Conservation (phyloP, 257 asterid species). For the Ophiorrhiza pumila region DNA sequence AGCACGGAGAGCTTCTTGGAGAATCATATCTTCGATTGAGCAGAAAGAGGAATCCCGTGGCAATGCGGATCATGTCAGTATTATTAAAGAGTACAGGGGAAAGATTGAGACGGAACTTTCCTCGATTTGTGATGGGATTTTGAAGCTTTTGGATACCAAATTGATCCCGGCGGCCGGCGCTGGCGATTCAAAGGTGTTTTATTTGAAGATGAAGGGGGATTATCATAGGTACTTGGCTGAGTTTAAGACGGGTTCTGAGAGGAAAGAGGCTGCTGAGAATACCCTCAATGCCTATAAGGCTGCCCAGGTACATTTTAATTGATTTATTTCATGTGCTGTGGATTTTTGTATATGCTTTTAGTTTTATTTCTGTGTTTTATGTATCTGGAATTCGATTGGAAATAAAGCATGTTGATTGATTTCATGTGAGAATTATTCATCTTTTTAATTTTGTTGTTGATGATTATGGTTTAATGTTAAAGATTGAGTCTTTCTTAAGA, state of each 20-base stretch:
- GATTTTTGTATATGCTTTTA: not conserved
- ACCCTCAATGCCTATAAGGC: constrained; percentile 37
- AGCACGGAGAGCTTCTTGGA: constrained; percentile 30
- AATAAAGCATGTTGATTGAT: constrained; percentile 3
- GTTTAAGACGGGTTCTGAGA: constrained; percentile 27
- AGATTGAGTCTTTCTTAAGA: not conserved
- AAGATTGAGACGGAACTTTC: constrained; percentile 31
- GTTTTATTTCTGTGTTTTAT: not conserved
- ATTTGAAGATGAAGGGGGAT: constrained; percentile 39
- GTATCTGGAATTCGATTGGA: not conserved
- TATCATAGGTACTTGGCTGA: constrained; percentile 37
- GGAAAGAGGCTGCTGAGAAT: constrained; percentile 38
- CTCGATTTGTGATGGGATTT: constrained; percentile 25
- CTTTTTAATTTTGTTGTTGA: not conserved
- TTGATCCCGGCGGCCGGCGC: constrained; percentile 23
- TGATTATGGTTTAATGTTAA: not conserved
- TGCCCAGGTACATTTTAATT: constrained; percentile 26
- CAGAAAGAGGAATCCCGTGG: constrained; percentile 41
- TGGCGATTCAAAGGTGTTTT: constrained; percentile 36
- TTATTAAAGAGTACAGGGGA: constrained; percentile 25
- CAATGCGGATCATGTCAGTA: constrained; percentile 23
- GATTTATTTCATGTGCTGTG: not conserved
- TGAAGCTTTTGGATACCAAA: constrained; percentile 28
- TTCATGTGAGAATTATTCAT: not conserved
- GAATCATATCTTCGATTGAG: constrained; percentile 33